These are phyloP conservation scores for Tolypocladium sp. DNA, from an alignment of 2,329 filamentous ascomycete genomes.

Conservation along the genomic window DNA sequence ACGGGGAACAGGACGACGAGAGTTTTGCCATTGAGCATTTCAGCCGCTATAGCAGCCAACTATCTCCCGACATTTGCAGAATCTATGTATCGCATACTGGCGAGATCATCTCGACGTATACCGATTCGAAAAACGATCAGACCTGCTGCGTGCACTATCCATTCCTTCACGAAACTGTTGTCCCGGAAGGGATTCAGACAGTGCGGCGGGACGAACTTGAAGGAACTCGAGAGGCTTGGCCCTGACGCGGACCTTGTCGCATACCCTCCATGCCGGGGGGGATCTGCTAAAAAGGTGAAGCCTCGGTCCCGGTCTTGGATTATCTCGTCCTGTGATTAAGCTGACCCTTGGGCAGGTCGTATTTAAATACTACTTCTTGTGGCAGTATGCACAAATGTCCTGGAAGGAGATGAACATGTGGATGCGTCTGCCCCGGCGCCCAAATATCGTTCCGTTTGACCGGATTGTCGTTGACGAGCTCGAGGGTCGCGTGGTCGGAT, in stretches of 20 bases:
- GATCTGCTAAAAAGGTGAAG: neutral
- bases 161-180: neutral
- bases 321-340: neutral
- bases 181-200: neutral
- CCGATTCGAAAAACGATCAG: neutral
- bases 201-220: neutral
- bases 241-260: neutral
- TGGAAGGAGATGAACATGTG: neutral
- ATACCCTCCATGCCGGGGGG: neutral
- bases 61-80: neutral
- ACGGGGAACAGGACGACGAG: neutral
- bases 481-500: neutral
- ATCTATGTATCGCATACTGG: neutral
- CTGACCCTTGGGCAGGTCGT: neutral
- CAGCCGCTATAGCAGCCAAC: neutral
- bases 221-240: neutral
- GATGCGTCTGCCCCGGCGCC: neutral
- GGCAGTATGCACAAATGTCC: neutral
- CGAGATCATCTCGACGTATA: neutral
- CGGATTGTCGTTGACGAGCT: neutral
- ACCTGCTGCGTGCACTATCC: neutral
- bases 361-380: neutral
- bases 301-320: neutral
- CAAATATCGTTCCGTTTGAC: neutral
- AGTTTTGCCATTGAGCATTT: neutral